Conservation (phyloP, 768 basidiomycete genomes). For the button mushroom (Agaricus bisporus) region DNA sequence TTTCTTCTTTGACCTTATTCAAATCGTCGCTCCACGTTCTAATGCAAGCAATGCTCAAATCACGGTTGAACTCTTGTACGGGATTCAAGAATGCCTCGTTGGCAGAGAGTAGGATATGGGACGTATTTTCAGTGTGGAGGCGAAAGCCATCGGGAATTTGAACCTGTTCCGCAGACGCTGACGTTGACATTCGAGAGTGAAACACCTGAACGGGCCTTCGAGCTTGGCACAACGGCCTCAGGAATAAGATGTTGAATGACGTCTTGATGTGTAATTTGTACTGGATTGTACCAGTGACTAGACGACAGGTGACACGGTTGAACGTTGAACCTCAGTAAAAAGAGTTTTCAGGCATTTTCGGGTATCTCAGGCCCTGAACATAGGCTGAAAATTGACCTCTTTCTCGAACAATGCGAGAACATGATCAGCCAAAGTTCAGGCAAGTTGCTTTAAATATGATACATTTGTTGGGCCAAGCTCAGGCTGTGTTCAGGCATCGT, state of each 20-base stretch:
- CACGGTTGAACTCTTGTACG: slow-evolving; percentile 97
- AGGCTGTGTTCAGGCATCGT: too few species aligned
- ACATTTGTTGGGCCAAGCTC: too few species aligned
- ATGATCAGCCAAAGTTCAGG: too few species aligned
- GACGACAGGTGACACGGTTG: too few species aligned
- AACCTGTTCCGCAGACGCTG: slow-evolving; percentile 16
- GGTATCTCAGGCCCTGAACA: too few species aligned
- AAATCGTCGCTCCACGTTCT: slow-evolving; percentile 78
- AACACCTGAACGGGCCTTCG: slow-evolving; percentile 1
- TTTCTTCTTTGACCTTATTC: slow-evolving; percentile 54
- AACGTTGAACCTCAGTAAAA: too few species aligned
- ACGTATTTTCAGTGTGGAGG: slow-evolving; percentile 76
- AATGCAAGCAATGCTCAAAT: slow-evolving; percentile 88
- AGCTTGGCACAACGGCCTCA: slow-evolving; percentile 21
- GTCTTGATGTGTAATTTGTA: slow-evolving; percentile 13
- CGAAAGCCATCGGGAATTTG: slow-evolving; percentile 67
- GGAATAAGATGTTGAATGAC: slow-evolving; percentile 11
- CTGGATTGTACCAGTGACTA: too few species aligned
- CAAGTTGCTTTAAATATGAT: too few species aligned
- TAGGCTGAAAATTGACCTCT: too few species aligned
- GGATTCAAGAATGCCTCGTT: slow-evolving; percentile 95
- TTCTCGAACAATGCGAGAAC: too few species aligned
- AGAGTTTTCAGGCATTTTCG: too few species aligned
- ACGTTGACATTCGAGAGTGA: slow-evolving; percentile 17
- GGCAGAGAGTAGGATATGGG: slow-evolving; percentile 71